Conservation (phyloP, 768 basidiomycete species). For the Rhodotorula diobovata region DNA sequence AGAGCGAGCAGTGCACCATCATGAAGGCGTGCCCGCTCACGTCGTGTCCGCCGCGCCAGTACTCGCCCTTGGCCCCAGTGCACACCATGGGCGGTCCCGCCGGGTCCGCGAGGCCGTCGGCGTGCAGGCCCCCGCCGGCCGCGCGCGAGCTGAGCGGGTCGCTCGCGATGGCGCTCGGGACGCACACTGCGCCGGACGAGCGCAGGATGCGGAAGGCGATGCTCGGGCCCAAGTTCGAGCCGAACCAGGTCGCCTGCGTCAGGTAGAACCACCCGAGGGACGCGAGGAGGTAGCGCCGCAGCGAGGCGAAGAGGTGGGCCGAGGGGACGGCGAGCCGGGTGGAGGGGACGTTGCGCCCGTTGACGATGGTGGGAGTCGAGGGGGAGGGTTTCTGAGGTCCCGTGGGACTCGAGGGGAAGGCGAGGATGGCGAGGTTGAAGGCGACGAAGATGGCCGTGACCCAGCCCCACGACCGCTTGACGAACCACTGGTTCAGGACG, state of each 20-base stretch:
- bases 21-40: conserved; percentile 91
- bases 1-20: conserved; percentile 69
- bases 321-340: conserved; percentile 2
- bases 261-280: conserved; percentile 69
- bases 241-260: conserved; percentile 65
- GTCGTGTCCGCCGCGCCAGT: conserved; percentile 77
- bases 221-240: conserved; percentile 56
- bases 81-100: neutral
- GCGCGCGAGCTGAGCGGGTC: conserved; percentile 2
- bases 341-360: neutral
- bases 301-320: conserved; percentile 11
- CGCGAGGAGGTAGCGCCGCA: conserved; percentile 48
- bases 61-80: conserved; percentile 35
- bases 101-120: neutral
- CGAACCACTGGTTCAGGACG: conserved; percentile 74
- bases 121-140: neutral
- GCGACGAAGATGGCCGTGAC: conserved; percentile 53
- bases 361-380: neutral
- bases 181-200: conserved; percentile 70
- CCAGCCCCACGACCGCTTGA: conserved; percentile 90
- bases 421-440: conserved; percentile 26
- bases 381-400: neutral
- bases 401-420: conserved; percentile 10
- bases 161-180: conserved; percentile 44
- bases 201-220: conserved; percentile 64